Base-by-base conservation (phyloP, 148 eudicot species). In the Fagopyrum homotropicum region DNA sequence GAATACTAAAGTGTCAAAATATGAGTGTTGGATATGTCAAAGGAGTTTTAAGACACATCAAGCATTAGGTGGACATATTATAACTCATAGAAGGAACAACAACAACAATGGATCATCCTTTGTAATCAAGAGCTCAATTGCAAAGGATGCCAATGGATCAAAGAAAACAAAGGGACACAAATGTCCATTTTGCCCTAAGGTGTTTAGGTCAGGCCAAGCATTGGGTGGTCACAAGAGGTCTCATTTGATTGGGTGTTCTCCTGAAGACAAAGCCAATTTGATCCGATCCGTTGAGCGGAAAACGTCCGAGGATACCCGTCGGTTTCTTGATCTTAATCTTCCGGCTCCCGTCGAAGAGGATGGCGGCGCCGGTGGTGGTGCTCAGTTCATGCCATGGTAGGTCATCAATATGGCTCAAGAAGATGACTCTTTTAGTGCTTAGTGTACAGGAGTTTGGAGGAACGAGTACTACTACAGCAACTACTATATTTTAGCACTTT, bases 181-280 rank as follows among this genome's bases (percentile, higher is more conserved):
- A 35, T 95, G 98, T 78, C 97, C 97, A 10, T 84, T 84, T 73
- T 95, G 98, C 84, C 80, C 80, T 43, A 90, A 75, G 75, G 88
- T 90, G 45, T 95, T 86, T 64, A 92, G 85, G 83, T 90, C 91
- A 11, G 98, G 98, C 59, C 98, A 95, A 83, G 98, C 98, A 60
- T 82, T 95, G 66, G 98, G 98, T 5, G 98, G 98, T 52, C 98
- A 95, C 77, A 95, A 95, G 83, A 89, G 98, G 85, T 84, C 97
- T 76, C 97, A 92, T 81, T 85, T 90, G 79, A 72, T 89, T 40
- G 89, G 85, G 19, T 82, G 82, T 45, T 55, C 72, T 59, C 77
- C 45, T 51, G 72, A 46, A 52, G 82, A 77, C 45, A 83, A 9
- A 50, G 75, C 16, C 17, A 52, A 29, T 26, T 57, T 69, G 71